Percentiles rank a stretch among this genome's conserved stretches.
phyloP scores from a whole-genome alignment of 768 basidiomycete species.

The Lactarius hengduanensis region DNA sequence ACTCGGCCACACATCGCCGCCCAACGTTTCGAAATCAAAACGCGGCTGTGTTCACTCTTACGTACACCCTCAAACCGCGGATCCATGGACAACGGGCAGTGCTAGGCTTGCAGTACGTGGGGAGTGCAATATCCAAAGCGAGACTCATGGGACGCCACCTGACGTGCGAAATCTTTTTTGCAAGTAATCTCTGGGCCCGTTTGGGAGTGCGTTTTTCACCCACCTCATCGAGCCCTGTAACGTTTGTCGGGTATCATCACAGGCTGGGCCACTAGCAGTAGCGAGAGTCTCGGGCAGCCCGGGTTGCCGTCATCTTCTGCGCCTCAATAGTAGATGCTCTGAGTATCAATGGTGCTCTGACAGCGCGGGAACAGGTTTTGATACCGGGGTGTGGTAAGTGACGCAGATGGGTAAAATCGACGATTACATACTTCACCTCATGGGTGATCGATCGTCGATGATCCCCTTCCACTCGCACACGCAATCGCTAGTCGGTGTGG shows the following conservation, averaged over 20 bases:
- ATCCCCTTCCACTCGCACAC: no score
- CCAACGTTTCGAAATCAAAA: background rate
- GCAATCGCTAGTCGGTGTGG: conserved; percentile 36
- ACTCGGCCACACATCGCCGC: background rate
- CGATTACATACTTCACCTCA: background rate
- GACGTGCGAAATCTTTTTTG: background rate
- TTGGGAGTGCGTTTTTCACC: background rate
- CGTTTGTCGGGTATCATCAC: no score
- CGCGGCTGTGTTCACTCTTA: background rate
- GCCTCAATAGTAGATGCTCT: background rate
- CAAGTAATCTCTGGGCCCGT: background rate
- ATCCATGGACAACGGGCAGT: background rate
- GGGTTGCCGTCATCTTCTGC: background rate
- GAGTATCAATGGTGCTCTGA: no score
- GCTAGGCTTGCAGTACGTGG: background rate
- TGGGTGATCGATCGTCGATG: no score
- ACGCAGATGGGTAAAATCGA: background rate
- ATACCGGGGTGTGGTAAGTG: background rate
- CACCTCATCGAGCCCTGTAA: background rate
- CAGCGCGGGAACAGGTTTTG: no score
- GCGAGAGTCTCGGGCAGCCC: no score
- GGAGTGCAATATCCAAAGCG: background rate
- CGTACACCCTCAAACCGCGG: no score
- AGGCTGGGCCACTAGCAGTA: no score
- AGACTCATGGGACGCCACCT: background rate